These are phyloP conservation scores for Chimonanthus praecox DNA, from an alignment of 164 flowering plant species.

Conservation along the genomic window DNA sequence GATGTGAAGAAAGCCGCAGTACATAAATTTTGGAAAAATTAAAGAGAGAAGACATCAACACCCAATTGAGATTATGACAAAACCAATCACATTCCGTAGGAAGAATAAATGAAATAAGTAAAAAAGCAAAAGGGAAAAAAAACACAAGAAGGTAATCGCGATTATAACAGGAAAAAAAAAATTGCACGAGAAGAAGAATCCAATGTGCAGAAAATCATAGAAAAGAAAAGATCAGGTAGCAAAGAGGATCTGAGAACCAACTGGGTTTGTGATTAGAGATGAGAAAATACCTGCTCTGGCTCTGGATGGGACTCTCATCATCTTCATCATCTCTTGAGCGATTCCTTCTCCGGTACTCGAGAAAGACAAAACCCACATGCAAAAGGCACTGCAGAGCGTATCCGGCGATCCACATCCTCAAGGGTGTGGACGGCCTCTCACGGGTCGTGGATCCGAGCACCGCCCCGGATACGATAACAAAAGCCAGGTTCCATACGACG, in stretches of 20 bases:
- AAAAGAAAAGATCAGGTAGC: too few relatives aligned
- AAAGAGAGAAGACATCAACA: too few relatives aligned
- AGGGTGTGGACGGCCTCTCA: conserved; percentile 55
- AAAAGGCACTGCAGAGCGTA: conserved; percentile 57
- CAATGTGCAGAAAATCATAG: too few relatives aligned
- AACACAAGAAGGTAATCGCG: too few relatives aligned
- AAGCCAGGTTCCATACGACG: conserved; percentile 61
- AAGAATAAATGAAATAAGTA: too few relatives aligned
- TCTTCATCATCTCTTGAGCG: background rate
- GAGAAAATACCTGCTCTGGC: background rate
- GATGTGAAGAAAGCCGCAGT: too few relatives aligned
- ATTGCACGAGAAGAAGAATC: too few relatives aligned
- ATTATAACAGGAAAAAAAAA: too few relatives aligned
- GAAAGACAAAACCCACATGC: conserved; percentile 53
- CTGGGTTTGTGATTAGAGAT: background rate
- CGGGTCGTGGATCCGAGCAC: conserved; percentile 32
- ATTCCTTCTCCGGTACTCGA: conserved; percentile 31
- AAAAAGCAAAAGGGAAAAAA: too few relatives aligned
- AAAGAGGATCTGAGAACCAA: background rate
- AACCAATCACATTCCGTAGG: too few relatives aligned
- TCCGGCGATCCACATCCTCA: conserved; percentile 61
- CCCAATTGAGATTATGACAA: too few relatives aligned
- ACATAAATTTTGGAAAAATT: too few relatives aligned
- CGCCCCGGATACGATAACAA: conserved; percentile 37
- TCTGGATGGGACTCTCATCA: background rate